A percentile compares a stretch with the other conserved stretches of the same genome.
Conservation (phyloP, 2,329 filamentous ascomycete genomes). For the Paraphaeosphaeria sporulosa region DNA sequence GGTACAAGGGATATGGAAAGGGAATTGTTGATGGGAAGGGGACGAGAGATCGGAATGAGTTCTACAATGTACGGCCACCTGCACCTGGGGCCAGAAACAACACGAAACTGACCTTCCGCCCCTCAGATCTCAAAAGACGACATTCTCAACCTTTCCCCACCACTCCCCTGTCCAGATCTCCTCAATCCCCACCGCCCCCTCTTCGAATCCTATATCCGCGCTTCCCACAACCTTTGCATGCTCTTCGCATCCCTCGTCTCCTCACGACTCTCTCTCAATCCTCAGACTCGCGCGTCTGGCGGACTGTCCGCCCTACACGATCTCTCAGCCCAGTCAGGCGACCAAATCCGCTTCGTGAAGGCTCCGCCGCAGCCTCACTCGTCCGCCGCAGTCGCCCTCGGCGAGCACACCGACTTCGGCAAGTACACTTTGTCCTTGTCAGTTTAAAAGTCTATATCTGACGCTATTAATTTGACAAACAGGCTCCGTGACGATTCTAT, state of each 20-base stretch:
- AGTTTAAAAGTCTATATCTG: no score
- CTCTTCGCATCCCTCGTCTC: conserved; percentile 57
- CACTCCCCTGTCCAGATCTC: conserved; percentile 54
- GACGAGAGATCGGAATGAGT: conserved; percentile 61
- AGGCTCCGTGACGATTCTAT: conserved; percentile 63
- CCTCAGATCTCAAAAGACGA: conserved; percentile 60
- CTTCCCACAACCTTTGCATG: conserved; percentile 55
- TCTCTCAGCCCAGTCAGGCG: no score
- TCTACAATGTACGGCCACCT: conserved; percentile 58
- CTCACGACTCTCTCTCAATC: no score
- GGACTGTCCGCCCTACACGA: no score
- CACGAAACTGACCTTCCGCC: background rate
- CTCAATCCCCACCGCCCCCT: conserved; percentile 47
- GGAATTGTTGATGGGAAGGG: conserved; percentile 58
- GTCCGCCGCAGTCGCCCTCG: conserved; percentile 56
- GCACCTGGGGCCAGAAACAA: background rate
- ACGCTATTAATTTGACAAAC: no score
- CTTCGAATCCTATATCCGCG: conserved; percentile 54
- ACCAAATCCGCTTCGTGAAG: no score
- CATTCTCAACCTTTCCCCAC: conserved; percentile 51
- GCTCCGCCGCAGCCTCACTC: no score
- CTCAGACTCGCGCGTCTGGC: no score
- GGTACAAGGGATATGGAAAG: conserved; percentile 58
- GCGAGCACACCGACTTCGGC: conserved; percentile 66
- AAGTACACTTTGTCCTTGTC: no score